Evolutionary conservation across 2,329 filamentous ascomycete genomes (phyloP).

Genomic region (Capronia americana): DNA sequence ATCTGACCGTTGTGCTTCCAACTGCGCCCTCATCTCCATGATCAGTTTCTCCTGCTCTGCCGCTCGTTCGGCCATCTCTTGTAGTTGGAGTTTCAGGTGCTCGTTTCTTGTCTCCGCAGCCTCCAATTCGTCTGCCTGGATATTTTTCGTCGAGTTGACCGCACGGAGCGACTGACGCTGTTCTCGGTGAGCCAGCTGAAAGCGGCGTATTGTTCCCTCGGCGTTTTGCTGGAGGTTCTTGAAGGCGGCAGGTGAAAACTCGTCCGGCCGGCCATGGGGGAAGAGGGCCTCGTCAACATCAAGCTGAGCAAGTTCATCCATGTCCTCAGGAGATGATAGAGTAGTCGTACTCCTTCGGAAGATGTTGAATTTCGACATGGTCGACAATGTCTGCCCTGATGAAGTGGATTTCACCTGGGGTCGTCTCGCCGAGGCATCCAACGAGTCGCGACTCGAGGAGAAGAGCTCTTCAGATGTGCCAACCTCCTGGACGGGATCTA

Average conservation of each 20-base stretch:
- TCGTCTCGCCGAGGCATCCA: constrained; percentile 34
- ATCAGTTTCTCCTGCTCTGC: constrained; percentile 64
- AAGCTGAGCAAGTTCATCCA: constrained; percentile 61
- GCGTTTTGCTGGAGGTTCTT: constrained; percentile 64
- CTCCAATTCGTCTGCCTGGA: constrained; percentile 66
- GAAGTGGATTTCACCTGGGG: constrained; percentile 40
- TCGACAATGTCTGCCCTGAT: constrained; percentile 43
- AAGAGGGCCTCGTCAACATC: constrained; percentile 63
- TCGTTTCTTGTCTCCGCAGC: constrained; percentile 64
- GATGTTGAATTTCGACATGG: constrained; percentile 51
- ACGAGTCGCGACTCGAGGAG: constrained; percentile 28
- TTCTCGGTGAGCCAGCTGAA: constrained; percentile 64
- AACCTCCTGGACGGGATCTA: constrained; percentile 33
- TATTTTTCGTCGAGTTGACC: constrained; percentile 61
- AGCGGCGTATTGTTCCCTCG: constrained; percentile 59
- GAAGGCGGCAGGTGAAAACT: constrained; percentile 60
- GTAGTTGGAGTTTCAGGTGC: constrained; percentile 66
- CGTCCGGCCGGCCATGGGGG: constrained; percentile 57
- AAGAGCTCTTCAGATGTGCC: constrained; percentile 34
- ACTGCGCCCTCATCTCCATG: constrained; percentile 56
- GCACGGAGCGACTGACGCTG: constrained; percentile 58
- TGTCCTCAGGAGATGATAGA: constrained; percentile 42
- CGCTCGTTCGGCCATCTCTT: constrained; percentile 63
- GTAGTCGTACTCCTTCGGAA: constrained; percentile 49
- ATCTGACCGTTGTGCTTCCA: constrained; percentile 44